Evolutionary conservation across 164 flowering plant genomes (phyloP).

Genomic region (Magnolia changhungtana): DNA sequence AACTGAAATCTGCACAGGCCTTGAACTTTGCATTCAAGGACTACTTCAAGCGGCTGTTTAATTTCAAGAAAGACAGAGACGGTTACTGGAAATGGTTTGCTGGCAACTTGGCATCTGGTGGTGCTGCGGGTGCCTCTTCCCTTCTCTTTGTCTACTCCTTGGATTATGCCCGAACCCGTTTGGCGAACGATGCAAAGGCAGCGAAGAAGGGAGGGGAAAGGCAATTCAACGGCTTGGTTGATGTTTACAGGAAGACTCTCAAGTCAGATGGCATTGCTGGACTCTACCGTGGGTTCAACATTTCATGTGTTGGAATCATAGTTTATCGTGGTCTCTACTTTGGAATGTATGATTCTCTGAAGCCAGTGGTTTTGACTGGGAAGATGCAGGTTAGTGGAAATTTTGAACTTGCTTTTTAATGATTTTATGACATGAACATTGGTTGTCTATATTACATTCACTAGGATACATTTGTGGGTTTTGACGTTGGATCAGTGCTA

Average conservation of each 20-base stretch:
- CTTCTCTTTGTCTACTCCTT: constrained; percentile 74
- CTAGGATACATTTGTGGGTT: not conserved
- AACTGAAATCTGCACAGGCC: constrained; percentile 41
- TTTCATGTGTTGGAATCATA: constrained; percentile 76
- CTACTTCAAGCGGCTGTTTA: constrained; percentile 78
- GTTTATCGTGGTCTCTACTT: constrained; percentile 84
- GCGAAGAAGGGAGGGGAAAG: constrained; percentile 83
- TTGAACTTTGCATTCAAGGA: constrained; percentile 92
- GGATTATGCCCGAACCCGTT: constrained; percentile 78
- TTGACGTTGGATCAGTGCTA: no score
- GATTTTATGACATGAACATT: not conserved
- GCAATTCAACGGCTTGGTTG: constrained; percentile 77
- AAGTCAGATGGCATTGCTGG: constrained; percentile 78
- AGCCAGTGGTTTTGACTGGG: constrained; percentile 67
- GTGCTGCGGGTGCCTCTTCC: constrained; percentile 89
- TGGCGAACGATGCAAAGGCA: constrained; percentile 81
- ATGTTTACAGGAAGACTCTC: constrained; percentile 76
- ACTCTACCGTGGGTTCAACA: constrained; percentile 86
- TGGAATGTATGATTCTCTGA: constrained; percentile 83
- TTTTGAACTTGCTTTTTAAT: not conserved
- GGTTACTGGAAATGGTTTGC: constrained; percentile 88
- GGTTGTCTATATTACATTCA: not conserved
- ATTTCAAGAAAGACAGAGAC: constrained; percentile 82
- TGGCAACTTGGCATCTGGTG: constrained; percentile 86
- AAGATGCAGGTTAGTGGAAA: constrained; percentile 48